phyloP scores from a whole-genome alignment of 2,329 filamentous ascomycete genomes.

The Neodidymelliopsis sp. region DNA sequence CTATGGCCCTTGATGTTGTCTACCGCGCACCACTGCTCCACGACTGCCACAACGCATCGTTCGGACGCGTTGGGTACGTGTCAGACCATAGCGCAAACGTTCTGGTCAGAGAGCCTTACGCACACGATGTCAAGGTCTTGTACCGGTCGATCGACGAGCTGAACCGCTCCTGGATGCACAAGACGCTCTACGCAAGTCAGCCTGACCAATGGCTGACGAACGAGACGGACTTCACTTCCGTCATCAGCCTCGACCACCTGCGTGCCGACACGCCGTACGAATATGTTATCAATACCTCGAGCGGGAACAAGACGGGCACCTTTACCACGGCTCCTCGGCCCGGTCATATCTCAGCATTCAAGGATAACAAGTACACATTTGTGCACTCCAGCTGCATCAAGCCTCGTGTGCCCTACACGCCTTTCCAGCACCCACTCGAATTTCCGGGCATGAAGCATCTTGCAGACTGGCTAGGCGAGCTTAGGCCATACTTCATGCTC shows the following conservation, averaged over 20 bases:
- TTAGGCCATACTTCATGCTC: conserved; percentile 76
- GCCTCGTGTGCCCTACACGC: conserved; percentile 86
- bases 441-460: conserved; percentile 83
- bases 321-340: conserved; percentile 79
- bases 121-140: conserved; percentile 64
- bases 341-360: conserved; percentile 65
- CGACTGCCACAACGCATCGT: conserved; percentile 77
- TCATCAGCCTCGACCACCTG: conserved; percentile 71
- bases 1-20: conserved; percentile 78
- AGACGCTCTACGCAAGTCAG: conserved; percentile 39
- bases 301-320: conserved; percentile 83
- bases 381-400: conserved; percentile 93
- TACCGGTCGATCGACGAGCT: conserved; percentile 42
- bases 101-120: conserved; percentile 83
- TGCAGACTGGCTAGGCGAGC: conserved; percentile 71
- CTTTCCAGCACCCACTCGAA: conserved; percentile 80
- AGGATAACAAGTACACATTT: conserved; percentile 82
- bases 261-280: conserved; percentile 78
- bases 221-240: conserved; percentile 82
- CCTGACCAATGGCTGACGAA: conserved; percentile 66
- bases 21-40: conserved; percentile 76
- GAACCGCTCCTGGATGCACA: conserved; percentile 42
- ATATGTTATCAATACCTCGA: conserved; percentile 71
- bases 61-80: conserved; percentile 87
- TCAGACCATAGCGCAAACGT: conserved; percentile 81